Evolutionary conservation across 345 rosid species (phyloP).

Genomic region (Chamaenerion angustifolium): DNA sequence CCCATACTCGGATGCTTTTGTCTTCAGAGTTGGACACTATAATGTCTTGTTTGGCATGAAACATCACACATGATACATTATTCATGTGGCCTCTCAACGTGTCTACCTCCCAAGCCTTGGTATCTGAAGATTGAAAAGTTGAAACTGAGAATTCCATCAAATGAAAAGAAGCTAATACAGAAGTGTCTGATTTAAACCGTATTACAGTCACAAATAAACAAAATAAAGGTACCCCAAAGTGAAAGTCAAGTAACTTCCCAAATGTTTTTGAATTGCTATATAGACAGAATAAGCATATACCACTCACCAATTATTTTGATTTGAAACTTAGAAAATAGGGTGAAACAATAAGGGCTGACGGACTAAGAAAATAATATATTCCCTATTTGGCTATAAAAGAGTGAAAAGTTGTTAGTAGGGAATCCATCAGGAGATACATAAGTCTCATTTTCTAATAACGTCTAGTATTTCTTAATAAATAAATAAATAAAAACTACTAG

Average conservation of each 20-base stretch:
- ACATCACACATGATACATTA: conserved; percentile 91
- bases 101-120: conserved; percentile 99
- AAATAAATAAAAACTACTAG: too few species aligned
- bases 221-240: background rate
- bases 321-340: too few species aligned
- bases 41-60: conserved; percentile 88
- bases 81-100: conserved; percentile 94
- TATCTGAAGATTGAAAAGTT: conserved; percentile 40
- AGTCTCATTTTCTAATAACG: too few species aligned
- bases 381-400: too few species aligned
- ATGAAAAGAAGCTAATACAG: background rate
- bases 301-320: too few species aligned
- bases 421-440: too few species aligned
- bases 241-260: background rate
- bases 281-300: background rate
- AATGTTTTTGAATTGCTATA: background rate
- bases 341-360: too few species aligned
- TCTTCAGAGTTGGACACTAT: conserved; percentile 98
- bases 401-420: too few species aligned
- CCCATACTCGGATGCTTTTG: conserved; percentile 95
- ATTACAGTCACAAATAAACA: too few species aligned
- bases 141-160: background rate
- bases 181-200: too few species aligned
- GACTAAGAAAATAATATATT: too few species aligned
- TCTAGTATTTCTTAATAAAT: too few species aligned